Base-by-base conservation (phyloP, 78 protist species). In the Pigoraptor vietnamica region DNA sequence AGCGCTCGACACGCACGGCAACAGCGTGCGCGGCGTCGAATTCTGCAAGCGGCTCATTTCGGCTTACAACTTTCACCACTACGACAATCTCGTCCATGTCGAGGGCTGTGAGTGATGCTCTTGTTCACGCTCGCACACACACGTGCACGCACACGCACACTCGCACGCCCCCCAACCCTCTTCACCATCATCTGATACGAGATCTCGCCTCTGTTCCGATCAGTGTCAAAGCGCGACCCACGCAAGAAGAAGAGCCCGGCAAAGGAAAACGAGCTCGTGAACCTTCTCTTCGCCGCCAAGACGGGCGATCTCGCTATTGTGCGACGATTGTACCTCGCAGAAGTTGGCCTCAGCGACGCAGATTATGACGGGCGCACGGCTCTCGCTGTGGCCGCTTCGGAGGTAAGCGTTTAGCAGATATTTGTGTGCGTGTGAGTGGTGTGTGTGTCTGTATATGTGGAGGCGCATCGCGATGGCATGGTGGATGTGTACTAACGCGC, bases 341-440 rank as follows among this genome's bases (percentile, higher is more conserved):
- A 90, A 29, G 95, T 38, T 2, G n/a, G 39, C 24, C 32, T 91
- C 36, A 82, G 88, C 89, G 92, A 2, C 1, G 81, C 87, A 35
- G 96, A 95, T 92, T 92, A 95, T 88, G 97, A 95, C 93, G 37
- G 91, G 32, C 95, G 97, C 79, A 92, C 96, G 23, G 89, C 97
- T 21, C 91, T 96, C 35, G 97, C 96, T 48, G 82, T 96, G 21
- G 97, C 98, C 0, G 94, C 97, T 1, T 24, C 87, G 19, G 95
- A 94, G 35, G n/a, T n/a, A n/a, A n/a, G n/a, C n/a, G n/a, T n/a
- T n/a, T n/a, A n/a, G n/a, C n/a, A n/a, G n/a, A n/a, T n/a, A n/a
- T n/a, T n/a, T n/a, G n/a, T n/a, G n/a, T n/a, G n/a, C n/a, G n/a
- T n/a, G n/a, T n/a, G n/a, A n/a, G n/a, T n/a, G n/a, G n/a, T n/a